Evolutionary conservation across 108 stramenopile species (phyloP).

Genomic region (Fistulifera pelliculosa): DNA sequence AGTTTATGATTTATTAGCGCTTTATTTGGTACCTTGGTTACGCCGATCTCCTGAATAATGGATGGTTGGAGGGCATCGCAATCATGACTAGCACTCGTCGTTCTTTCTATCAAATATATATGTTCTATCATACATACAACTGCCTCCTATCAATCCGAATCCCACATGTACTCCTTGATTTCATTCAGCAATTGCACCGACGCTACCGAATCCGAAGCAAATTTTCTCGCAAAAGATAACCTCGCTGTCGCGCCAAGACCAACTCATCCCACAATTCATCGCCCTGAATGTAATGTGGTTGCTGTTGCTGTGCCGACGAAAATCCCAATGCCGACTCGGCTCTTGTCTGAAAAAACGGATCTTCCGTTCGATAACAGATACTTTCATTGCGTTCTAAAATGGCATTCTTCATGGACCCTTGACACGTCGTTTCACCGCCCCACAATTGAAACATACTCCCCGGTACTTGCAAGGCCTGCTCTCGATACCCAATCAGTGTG

Average conservation of each 20-base stretch:
- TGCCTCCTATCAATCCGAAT: background rate
- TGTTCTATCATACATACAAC: no score
- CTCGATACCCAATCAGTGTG: slow-evolving; percentile 19
- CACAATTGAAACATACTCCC: slow-evolving; percentile 33
- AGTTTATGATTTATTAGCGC: no score
- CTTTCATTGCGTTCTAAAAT: slow-evolving; percentile 15
- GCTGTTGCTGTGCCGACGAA: background rate
- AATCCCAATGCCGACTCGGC: no score
- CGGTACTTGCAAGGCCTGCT: slow-evolving; percentile 5
- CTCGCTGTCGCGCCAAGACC: slow-evolving; percentile 17
- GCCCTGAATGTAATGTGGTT: slow-evolving; percentile 5
- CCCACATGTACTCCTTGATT: slow-evolving; percentile 14
- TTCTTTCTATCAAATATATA: no score
- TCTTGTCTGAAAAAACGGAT: slow-evolving; percentile 3
- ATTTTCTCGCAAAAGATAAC: slow-evolving; percentile 44
- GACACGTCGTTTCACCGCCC: slow-evolving; percentile 22
- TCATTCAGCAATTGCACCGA: slow-evolving; percentile 25
- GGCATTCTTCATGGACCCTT: slow-evolving; percentile 28
- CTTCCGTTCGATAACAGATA: slow-evolving; percentile 22
- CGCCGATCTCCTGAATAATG: no score
- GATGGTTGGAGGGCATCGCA: no score
- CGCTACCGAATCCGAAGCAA: slow-evolving; percentile 13
- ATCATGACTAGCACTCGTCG: no score
- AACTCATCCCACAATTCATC: slow-evolving; percentile 14
- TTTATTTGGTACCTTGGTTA: no score